Evolutionary conservation across 2,329 filamentous ascomycete genomes (phyloP).

Genomic region (Cladophialophora immunda): DNA sequence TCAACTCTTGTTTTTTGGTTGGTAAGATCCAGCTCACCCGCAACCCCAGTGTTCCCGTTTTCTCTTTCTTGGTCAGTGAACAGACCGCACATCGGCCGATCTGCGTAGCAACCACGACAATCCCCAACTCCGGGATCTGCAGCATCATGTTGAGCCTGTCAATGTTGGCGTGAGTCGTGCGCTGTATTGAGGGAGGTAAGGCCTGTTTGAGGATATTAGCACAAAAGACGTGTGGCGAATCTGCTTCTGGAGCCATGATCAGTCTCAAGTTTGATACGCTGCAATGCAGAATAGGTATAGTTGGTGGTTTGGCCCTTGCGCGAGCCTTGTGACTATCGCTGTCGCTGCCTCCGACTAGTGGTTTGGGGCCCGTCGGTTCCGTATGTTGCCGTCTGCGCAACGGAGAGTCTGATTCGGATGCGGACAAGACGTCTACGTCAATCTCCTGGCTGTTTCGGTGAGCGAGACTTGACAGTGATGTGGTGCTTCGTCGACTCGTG

Average conservation of each 20-base stretch:
- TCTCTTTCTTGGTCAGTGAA: constrained; percentile 55
- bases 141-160: constrained; percentile 65
- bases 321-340: constrained; percentile 3
- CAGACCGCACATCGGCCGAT: constrained; percentile 65
- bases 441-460: constrained; percentile 18
- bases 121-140: constrained; percentile 66
- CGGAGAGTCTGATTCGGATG: constrained; percentile 6
- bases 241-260: constrained; percentile 35
- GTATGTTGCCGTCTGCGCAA: background rate
- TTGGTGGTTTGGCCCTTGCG: constrained; percentile 22
- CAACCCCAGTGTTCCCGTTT: constrained; percentile 54
- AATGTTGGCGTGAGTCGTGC: constrained; percentile 25
- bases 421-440: constrained; percentile 14
- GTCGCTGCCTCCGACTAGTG: background rate
- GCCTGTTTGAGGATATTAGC: constrained; percentile 39
- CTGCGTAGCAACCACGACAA: constrained; percentile 66
- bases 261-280: constrained; percentile 37
- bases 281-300: constrained; percentile 40
- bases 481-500: constrained; percentile 16
- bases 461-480: constrained; percentile 22
- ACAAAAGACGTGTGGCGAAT: constrained; percentile 39
- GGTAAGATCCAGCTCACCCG: constrained; percentile 67
- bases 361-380: background rate
- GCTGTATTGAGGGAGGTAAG: constrained; percentile 31
- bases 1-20: constrained; percentile 58